phyloP scores from a whole-genome alignment of 192 early-diverging fungal species.

The Linnemannia zychae region DNA sequence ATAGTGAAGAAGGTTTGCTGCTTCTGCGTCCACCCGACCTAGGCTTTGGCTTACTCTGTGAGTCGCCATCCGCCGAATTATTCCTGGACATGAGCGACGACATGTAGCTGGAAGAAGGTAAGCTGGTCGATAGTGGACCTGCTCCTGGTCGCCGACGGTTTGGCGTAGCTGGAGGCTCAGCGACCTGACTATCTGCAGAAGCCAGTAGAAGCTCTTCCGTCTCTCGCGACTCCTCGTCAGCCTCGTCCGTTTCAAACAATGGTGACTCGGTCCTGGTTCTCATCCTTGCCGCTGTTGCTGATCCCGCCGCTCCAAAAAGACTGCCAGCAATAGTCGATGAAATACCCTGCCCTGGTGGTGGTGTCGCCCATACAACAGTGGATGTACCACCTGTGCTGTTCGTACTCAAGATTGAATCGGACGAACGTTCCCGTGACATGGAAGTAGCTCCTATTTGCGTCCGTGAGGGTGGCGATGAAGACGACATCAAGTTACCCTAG shows the following conservation, averaged over 20 bases:
- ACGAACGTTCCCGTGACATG: conserved; percentile 34
- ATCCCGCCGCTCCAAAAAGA: conserved; percentile 40
- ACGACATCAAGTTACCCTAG: conserved; percentile 49
- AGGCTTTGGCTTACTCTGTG: neutral
- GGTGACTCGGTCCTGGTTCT: conserved; percentile 47
- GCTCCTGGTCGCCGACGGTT: neutral
- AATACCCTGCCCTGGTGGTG: conserved; percentile 1
- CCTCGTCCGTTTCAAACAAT: conserved; percentile 38
- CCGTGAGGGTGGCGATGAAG: conserved; percentile 5
- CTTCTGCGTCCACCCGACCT: conserved; percentile 5
- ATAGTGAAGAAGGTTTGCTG: conserved; percentile 23
- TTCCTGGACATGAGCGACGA: conserved; percentile 11
- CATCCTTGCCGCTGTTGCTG: conserved; percentile 33
- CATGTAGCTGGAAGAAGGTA: neutral
- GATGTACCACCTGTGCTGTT: conserved; percentile 2
- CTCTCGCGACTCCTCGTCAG: conserved; percentile 33
- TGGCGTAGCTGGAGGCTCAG: conserved; percentile 2
- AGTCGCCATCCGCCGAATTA: neutral
- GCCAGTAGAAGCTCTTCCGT: conserved; percentile 39
- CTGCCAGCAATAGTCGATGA: conserved; percentile 10
- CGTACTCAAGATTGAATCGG: conserved; percentile 33
- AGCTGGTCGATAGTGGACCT: conserved; percentile 8
- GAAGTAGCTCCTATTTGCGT: neutral
- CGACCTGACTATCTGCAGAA: conserved; percentile 4
- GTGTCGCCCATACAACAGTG: neutral